phyloP scores from a whole-genome alignment of 352 stramenopile species.

The Phytophthora macrochlamydospora region DNA sequence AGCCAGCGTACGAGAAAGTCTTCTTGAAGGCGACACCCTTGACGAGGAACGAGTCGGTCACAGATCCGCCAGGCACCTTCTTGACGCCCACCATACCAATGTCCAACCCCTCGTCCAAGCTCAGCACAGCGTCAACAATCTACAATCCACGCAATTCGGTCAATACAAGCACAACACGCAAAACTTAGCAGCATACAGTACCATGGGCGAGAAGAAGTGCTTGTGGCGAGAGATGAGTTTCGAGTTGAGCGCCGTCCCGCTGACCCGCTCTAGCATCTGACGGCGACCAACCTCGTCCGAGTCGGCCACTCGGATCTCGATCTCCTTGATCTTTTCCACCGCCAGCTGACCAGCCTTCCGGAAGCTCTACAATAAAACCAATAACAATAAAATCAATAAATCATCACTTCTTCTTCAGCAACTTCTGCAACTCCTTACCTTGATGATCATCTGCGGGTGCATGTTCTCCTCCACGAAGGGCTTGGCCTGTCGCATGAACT shows the following conservation, averaged over 20 bases:
- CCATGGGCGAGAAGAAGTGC: conserved; percentile 98
- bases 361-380: conserved; percentile 53
- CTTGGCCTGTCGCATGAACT: conserved; percentile 98
- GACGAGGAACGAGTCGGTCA: conserved; percentile 98
- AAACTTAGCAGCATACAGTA: conserved; percentile 17
- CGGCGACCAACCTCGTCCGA: conserved; percentile 77
- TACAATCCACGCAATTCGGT: conserved; percentile 13
- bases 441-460: conserved; percentile 93
- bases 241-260: conserved; percentile 97
- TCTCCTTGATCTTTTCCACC: conserved; percentile 86
- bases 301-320: conserved; percentile 84
- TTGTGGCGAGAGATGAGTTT: conserved; percentile 99
- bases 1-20: conserved; percentile 99
- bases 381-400: neutral
- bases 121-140: conserved; percentile 96
- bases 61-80: conserved; percentile 97
- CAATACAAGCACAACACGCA: neutral
- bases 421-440: conserved; percentile 34
- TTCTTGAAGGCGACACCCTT: conserved; percentile 99
- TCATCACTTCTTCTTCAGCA: neutral
- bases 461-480: conserved; percentile 98
- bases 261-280: conserved; percentile 92
- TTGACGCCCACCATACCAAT: conserved; percentile 97
- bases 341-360: conserved; percentile 85
- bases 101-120: conserved; percentile 89